Conservation (phyloP, 1,284 basidiomycete species). For the Coniferiporia sulphurascens region DNA sequence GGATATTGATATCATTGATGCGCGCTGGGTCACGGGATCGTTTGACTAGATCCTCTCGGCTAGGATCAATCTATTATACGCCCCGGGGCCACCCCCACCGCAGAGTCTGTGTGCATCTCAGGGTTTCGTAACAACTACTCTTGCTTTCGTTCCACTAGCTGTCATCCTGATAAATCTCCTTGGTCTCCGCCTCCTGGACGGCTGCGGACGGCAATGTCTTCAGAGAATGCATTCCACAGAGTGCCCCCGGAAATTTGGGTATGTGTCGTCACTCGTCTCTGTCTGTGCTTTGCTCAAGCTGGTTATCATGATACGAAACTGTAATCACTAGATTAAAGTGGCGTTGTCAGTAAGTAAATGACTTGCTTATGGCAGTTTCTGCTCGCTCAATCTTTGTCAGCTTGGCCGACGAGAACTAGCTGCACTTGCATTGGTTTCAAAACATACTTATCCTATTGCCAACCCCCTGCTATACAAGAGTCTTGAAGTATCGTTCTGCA, state of each 20-base stretch:
- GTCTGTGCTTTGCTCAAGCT: background rate
- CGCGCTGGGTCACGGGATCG: too few relatives aligned
- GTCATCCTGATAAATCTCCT: too few relatives aligned
- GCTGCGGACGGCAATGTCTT: background rate
- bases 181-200: background rate
- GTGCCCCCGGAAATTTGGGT: slow-evolving; percentile 17
- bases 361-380: background rate
- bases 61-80: too few relatives aligned
- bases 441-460: slow-evolving; percentile 3
- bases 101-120: too few relatives aligned
- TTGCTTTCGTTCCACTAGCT: too few relatives aligned
- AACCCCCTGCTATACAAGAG: slow-evolving; percentile 9
- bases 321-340: background rate
- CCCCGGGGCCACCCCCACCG: too few relatives aligned
- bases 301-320: background rate
- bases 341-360: background rate
- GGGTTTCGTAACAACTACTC: too few relatives aligned
- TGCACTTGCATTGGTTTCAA: slow-evolving; percentile 8
- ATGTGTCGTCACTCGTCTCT: background rate
- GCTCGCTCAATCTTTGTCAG: background rate
- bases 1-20: too few relatives aligned
- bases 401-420: slow-evolving; percentile 9
- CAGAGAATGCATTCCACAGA: slow-evolving; percentile 2
- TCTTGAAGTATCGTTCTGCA: slow-evolving; percentile 16
- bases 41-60: too few relatives aligned